Base-by-base conservation (phyloP, 352 stramenopile species). In the Phytopythium aichiense region DNA sequence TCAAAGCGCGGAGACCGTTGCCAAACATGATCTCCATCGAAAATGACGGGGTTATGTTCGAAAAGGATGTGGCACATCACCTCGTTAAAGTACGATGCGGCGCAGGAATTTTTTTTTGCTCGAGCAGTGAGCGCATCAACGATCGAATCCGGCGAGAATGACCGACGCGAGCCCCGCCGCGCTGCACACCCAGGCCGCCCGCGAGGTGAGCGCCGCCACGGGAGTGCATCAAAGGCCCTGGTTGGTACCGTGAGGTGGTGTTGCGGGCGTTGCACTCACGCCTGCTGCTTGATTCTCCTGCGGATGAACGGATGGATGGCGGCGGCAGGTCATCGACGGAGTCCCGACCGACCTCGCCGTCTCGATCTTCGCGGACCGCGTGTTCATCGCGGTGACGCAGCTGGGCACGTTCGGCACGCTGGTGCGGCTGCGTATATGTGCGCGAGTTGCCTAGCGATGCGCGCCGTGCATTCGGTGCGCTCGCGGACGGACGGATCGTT, bases 361-460 rank as follows among this genome's bases (percentile, higher is more conserved):
- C 42, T 88, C 82, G 25, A 82, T 93, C 58, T 95, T 95, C 54
- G 61, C 66, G 5, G 83, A 95, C 69, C 84, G 84, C n/a, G 58
- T 95, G 49, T 92, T 95, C 69, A 89, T 95, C 52, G 74, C 65
- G 6, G 82, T 92, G 61, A 92, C 84, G 22, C 86, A 95, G 61
- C 58, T 95, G 48, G 82, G 77, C 52, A 95, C 84, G 0, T 93
- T 95, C 43, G 86, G 82, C 60, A 93, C 86, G 7, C 55, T 95
- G 67, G 84, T 94, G 68, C 3, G 64, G 37, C n/a, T 40, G n/a
- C 22, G 12, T 5, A 31, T 31, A 7, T 31, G 28, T 7, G 28
- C n/a, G n/a, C n/a, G n/a, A n/a, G 2, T 6, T 45, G 13, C 16
- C 7, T 45, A 45, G 38, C 38, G 13, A 45, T 45, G 38, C 16